Base-by-base conservation (phyloP, 148 eudicot genomes). In the Heliosperma pusillum region DNA sequence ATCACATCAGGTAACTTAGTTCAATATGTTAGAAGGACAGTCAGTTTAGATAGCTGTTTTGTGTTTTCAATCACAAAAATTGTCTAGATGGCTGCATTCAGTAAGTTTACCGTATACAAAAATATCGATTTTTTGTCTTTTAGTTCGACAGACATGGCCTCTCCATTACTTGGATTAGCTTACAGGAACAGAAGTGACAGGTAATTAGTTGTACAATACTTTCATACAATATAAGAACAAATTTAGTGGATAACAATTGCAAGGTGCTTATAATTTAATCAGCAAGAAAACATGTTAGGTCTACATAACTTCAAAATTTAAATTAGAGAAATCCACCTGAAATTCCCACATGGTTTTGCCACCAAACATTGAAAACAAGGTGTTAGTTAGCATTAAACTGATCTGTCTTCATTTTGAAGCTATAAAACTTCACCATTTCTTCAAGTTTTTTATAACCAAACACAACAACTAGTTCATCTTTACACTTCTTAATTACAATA, bases 371-470 rank as follows among this genome's bases (percentile, higher is more conserved):
- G 67, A 13, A 63, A 27, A 63, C 67, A 62, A 11, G 16, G 30
- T 20, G 11, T 5, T 20, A 59, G 63, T 20, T 59, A 59, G 45
- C 62, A 58, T 20, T 59, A 20, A 20, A 20, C 29, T 29, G 47
- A 42, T 25, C 16, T 71, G 70, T 53, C 80, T 61, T 76, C 40
- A 62, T 33, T 16, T 62, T 24, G 61, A 12, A 36, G 69, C 57
- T 25, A 45, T 74, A 59, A 30, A 79, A 55, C 69, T 68, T 78
- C 77, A 70, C 15, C 15, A 59, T 42, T 47, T 61, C 67, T 30
- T n/a, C 45, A 52, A 27, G 74, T 29, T 56, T 40, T 29, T 19
- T 25, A 60, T 9, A 21, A 36, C 33, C 42, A 57, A 80, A 47
- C 69, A 65, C 45, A 30, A 15, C 69, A 30, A 63, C 16, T n/a